Evolutionary conservation across 805 yeast species (phyloP).

Genomic region (Spathaspora sp.): DNA sequence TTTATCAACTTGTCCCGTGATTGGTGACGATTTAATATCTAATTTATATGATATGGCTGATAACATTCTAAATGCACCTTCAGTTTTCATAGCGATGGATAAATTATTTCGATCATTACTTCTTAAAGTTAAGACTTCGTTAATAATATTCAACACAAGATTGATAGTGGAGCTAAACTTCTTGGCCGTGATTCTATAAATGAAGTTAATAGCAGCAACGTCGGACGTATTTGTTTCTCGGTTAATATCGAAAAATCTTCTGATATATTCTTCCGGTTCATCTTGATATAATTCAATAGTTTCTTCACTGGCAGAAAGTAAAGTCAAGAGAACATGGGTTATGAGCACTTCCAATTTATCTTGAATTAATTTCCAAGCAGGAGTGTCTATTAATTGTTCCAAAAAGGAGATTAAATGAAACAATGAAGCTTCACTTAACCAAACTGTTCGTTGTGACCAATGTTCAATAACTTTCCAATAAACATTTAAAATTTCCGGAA

Average conservation of each 20-base stretch:
- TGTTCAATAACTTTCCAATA: constrained; percentile 41
- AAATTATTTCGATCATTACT: constrained; percentile 22
- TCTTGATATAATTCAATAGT: constrained; percentile 42
- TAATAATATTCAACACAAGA: constrained; percentile 27
- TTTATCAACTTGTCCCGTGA: constrained; percentile 36
- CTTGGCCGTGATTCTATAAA: constrained; percentile 33
- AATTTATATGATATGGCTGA: constrained; percentile 39
- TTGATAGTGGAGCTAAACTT: constrained; percentile 37
- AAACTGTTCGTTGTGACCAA: constrained; percentile 35
- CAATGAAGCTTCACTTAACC: constrained; percentile 39
- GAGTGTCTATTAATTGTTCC: constrained; percentile 39
- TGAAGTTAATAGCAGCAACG: constrained; percentile 46
- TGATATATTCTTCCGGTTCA: constrained; percentile 43
- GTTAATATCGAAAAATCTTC: constrained; percentile 44
- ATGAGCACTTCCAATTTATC: constrained; percentile 39
- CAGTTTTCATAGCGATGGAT: constrained; percentile 31
- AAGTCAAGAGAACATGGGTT: constrained; percentile 38
- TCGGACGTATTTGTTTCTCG: constrained; percentile 47
- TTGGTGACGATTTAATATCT: constrained; percentile 33
- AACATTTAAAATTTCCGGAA: constrained; percentile 39
- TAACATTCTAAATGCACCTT: constrained; percentile 40
- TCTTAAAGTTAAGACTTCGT: constrained; percentile 33
- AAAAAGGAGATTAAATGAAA: constrained; percentile 42
- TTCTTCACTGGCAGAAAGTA: constrained; percentile 34
- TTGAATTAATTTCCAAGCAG: constrained; percentile 32